Percentiles rank a stretch among this genome's conserved stretches.
phyloP scores from a whole-genome alignment of 1,284 basidiomycete species.

The Apiotrichum laibachii region DNA sequence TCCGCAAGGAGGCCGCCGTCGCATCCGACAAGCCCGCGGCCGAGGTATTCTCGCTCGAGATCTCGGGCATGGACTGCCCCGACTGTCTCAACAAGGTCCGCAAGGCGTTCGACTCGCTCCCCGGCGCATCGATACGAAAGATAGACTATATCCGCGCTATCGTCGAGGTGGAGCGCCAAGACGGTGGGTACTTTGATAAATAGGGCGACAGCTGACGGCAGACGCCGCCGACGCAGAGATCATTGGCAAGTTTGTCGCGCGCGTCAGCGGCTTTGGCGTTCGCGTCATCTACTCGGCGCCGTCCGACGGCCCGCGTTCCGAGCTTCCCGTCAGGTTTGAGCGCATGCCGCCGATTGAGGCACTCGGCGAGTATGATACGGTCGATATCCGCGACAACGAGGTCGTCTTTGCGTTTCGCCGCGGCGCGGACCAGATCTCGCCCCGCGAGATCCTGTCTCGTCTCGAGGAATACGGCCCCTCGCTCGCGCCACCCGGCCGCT shows the following conservation, averaged over 20 bases:
- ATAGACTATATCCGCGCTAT: constrained; percentile 21
- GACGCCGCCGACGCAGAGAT: constrained; percentile 7
- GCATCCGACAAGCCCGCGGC: neutral
- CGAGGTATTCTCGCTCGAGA: constrained; percentile 5
- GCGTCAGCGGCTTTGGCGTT: constrained; percentile 18
- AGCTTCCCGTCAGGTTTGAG: neutral
- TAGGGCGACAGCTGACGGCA: neutral
- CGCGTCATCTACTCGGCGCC: neutral
- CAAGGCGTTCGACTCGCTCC: constrained; percentile 13
- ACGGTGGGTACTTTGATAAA: neutral
- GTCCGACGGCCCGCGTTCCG: neutral
- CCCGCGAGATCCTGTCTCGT: neutral
- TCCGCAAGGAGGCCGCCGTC: too few species aligned
- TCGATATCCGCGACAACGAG: neutral
- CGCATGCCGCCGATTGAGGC: neutral
- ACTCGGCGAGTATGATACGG: neutral
- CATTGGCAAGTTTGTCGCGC: constrained; percentile 12
- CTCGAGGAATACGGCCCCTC: constrained; percentile 8
- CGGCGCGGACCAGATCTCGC: neutral
- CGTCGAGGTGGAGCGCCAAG: constrained; percentile 17
- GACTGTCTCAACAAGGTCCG: constrained; percentile 26
- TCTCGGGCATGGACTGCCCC: constrained; percentile 30
- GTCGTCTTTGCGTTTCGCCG: neutral
- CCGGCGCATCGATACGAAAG: constrained; percentile 14
- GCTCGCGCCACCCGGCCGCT: constrained; percentile 10